Conservation (phyloP, 768 basidiomycete species). For the Calocybe cyanea region DNA sequence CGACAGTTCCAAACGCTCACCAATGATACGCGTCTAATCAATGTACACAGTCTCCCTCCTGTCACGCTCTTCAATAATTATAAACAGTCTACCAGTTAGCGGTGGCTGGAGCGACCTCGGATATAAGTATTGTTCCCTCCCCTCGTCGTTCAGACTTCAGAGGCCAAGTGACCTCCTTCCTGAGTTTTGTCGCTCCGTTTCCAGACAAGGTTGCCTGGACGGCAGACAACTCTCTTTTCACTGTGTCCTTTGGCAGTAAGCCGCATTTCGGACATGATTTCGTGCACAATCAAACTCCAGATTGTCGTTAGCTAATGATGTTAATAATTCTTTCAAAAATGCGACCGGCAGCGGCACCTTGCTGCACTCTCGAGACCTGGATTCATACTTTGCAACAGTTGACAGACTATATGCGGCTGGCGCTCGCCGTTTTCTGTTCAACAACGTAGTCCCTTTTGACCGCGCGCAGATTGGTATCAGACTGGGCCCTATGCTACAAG, state of each 20-base stretch:
- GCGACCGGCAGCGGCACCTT: constrained; percentile 15
- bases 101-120: constrained; percentile 17
- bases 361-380: constrained; percentile 15
- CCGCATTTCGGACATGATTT: background rate
- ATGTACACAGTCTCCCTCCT: constrained; percentile 11
- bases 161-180: constrained; percentile 18
- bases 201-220: constrained; percentile 18
- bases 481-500: constrained; percentile 14
- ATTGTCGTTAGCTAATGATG: constrained; percentile 18
- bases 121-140: constrained; percentile 16
- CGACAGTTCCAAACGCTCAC: constrained; percentile 15
- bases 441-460: constrained; percentile 21
- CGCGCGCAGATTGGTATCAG: constrained; percentile 16
- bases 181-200: constrained; percentile 14
- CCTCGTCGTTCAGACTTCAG: constrained; percentile 19
- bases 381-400: constrained; percentile 18
- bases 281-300: background rate
- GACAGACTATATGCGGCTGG: constrained; percentile 18
- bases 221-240: constrained; percentile 16
- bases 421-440: constrained; percentile 20
- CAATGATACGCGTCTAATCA: constrained; percentile 12
- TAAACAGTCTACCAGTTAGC: constrained; percentile 13
- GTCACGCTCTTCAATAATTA: background rate
- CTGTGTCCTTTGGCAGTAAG: constrained; percentile 21
- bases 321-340: constrained; percentile 16